A percentile compares a stretch with the other conserved stretches of the same genome.
Evolutionary conservation across 1,284 basidiomycete species (phyloP).

Genomic region (Rhodotorula mucilaginosa): DNA sequence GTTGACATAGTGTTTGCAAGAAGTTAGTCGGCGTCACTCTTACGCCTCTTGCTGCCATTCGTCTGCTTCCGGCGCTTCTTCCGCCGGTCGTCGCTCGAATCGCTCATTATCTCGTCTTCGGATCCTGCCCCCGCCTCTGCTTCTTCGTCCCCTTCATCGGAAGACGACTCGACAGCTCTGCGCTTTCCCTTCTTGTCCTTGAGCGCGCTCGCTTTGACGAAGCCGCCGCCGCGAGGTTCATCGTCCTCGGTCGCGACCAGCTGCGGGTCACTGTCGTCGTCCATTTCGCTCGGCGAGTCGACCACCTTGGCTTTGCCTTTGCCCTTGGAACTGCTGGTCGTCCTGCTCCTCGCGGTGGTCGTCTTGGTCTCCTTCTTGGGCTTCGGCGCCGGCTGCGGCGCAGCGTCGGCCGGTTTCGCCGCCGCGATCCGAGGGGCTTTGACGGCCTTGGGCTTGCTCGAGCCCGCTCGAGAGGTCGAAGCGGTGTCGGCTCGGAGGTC

Average conservation of each 20-base stretch:
- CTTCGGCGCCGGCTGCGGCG: not conserved
- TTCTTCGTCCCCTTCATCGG: not conserved
- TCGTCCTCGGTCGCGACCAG: not conserved
- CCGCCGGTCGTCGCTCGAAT: constrained; percentile 4
- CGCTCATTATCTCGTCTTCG: constrained; percentile 1
- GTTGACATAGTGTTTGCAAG: not conserved
- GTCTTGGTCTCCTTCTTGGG: not conserved
- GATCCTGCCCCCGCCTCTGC: too few species aligned
- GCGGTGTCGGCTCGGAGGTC: constrained; percentile 23
- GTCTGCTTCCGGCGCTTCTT: not conserved
- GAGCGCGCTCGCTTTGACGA: constrained; percentile 1
- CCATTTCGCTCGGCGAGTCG: not conserved
- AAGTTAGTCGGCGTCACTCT: not conserved
- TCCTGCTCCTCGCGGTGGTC: not conserved
- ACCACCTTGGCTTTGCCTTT: constrained; percentile 1
- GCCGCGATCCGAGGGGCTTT: constrained; percentile 8
- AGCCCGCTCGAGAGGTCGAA: not conserved
- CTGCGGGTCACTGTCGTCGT: not conserved
- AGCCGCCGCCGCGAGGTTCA: not conserved
- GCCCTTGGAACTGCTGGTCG: not conserved
- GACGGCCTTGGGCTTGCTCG: not conserved
- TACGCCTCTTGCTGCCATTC: not conserved
- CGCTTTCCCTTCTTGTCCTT: constrained; percentile 1
- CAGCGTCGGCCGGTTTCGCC: constrained; percentile 2
- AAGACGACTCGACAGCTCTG: not conserved